phyloP scores from a whole-genome alignment of 768 basidiomycete genomes.

The Boletus coccyginus region DNA sequence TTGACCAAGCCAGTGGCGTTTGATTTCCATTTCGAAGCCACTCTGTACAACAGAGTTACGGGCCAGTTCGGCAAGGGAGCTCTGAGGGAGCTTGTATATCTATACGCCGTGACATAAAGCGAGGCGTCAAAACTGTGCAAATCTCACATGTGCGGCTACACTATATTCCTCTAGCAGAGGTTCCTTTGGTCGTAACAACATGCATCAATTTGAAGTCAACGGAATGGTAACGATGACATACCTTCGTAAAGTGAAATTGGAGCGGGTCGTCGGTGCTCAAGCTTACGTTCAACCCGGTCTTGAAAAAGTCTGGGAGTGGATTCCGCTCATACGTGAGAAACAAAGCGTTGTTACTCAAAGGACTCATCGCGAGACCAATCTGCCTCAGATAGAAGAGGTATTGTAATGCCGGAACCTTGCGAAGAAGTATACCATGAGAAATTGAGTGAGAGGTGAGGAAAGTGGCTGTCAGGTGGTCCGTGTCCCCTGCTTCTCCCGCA shows the following conservation, averaged over 20 bases:
- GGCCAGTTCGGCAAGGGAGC: constrained; percentile 94
- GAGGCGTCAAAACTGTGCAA: not conserved
- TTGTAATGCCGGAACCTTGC: constrained; percentile 95
- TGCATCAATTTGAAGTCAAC: not conserved
- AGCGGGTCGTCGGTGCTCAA: constrained; percentile 94
- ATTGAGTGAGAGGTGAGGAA: constrained; percentile 97
- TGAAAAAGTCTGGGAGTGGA: constrained; percentile 96
- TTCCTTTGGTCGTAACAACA: constrained; percentile 50
- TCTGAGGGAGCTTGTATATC: constrained; percentile 97
- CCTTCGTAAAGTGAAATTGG: constrained; percentile 99
- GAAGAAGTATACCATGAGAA: constrained; percentile 96
- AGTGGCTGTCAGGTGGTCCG: constrained; percentile 94
- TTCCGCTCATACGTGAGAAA: constrained; percentile 97
- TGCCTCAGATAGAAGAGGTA: constrained; percentile 98
- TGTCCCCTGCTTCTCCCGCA: constrained; percentile 96
- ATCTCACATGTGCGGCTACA: constrained; percentile 88
- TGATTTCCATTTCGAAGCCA: constrained; percentile 98
- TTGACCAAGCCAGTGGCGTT: constrained; percentile 92
- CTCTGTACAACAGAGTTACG: constrained; percentile 96
- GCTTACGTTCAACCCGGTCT: constrained; percentile 92
- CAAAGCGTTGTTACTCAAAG: constrained; percentile 94
- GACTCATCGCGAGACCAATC: constrained; percentile 98
- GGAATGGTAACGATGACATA: constrained; percentile 20
- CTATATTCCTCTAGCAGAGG: constrained; percentile 96
- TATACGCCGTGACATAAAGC: constrained; percentile 29